Base-by-base conservation (phyloP, 2,329 filamentous ascomycete species). In the Pestalotiopsis sp. region DNA sequence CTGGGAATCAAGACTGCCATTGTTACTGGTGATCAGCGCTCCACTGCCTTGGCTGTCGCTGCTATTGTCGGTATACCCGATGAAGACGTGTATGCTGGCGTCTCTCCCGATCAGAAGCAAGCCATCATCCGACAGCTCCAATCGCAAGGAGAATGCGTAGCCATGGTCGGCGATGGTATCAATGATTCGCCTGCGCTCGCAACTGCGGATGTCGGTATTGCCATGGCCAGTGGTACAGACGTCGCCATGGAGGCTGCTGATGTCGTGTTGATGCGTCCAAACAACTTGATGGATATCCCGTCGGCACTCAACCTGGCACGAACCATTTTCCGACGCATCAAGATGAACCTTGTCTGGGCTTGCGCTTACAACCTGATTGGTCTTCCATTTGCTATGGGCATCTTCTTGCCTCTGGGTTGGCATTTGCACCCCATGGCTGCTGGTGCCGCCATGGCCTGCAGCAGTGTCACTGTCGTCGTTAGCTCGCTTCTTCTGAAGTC, bases 81-180 rank as follows among this genome's bases (percentile, higher is more conserved):
- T 1, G 87, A 91, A 3, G 86, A 94, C 71, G 94, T 98, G 49
- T 92, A 91, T 77, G 94, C 96, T 13, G 93, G 93, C n/a, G 93
- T 95, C 62, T 94, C 93, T 4, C 96, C 96, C 0, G 91, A 94
- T 72, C 93, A 97, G 82, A 99, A 99, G 79, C 95, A 97, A 78
- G 85, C 87, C 36, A 97, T 98, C 73, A 87, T 99, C 74, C 88
- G 90, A 64, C 84, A 91, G 67, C 87, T 98, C 20, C 94, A 98
- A 81, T 84, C 86, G 0, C 81, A 85, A 65, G 94, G 94, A 70
- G 89, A 94, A 74, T 85, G 92, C 64, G 94, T 98, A 31, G 96
- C 94, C 73, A 99, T 99, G 96, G 95, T 98, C 14, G 95, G 96
- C 66, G 96, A 99, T 79, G 96, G 96, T 57, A 98, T 99, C 87